These are phyloP conservation scores for Eimeria acervulina DNA, from an alignment of 169 alveolate species.

Conservation along the genomic window DNA sequence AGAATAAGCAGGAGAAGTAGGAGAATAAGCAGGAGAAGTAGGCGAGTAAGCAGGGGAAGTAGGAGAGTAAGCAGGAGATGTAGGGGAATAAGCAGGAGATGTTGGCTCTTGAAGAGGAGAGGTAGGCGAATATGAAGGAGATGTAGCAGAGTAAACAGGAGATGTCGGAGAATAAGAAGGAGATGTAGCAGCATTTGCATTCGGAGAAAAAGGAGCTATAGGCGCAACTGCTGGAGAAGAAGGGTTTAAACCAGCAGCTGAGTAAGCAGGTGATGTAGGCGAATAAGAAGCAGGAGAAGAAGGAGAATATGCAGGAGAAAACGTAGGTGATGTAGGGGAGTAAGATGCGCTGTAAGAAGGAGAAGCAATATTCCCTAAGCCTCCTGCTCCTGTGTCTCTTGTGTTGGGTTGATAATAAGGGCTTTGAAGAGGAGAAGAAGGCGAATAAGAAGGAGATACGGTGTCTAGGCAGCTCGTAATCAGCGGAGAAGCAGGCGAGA, in stretches of 20 bases:
- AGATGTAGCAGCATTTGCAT: slow-evolving; percentile 92
- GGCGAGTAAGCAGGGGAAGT: too few relatives aligned
- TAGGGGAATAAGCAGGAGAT: too few relatives aligned
- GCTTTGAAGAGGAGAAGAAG: slow-evolving; percentile 84
- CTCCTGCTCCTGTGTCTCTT: slow-evolving; percentile 33
- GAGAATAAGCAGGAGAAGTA: too few relatives aligned
- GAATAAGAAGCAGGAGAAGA: slow-evolving; percentile 80
- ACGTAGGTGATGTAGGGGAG: slow-evolving; percentile 86
- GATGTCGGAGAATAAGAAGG: slow-evolving; percentile 96
- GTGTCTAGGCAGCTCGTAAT: slow-evolving; percentile 78
- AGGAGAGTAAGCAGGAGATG: too few relatives aligned
- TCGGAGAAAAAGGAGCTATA: slow-evolving; percentile 83
- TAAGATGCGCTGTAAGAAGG: slow-evolving; percentile 62
- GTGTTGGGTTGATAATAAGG: slow-evolving; percentile 43
- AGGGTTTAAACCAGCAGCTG: slow-evolving; percentile 82
- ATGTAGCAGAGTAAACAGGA: slow-evolving; percentile 91
- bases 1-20: too few relatives aligned
- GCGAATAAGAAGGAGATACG: slow-evolving; percentile 89
- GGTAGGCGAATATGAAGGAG: slow-evolving; percentile 65
- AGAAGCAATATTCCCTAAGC: neutral
- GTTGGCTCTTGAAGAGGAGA: too few relatives aligned
- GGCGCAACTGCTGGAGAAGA: slow-evolving; percentile 82
- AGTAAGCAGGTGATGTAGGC: slow-evolving; percentile 86
- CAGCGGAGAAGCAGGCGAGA: slow-evolving; percentile 88
- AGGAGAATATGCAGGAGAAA: slow-evolving; percentile 83